phyloP scores from a whole-genome alignment of 257 asterid species.

The Lycium barbarum region DNA sequence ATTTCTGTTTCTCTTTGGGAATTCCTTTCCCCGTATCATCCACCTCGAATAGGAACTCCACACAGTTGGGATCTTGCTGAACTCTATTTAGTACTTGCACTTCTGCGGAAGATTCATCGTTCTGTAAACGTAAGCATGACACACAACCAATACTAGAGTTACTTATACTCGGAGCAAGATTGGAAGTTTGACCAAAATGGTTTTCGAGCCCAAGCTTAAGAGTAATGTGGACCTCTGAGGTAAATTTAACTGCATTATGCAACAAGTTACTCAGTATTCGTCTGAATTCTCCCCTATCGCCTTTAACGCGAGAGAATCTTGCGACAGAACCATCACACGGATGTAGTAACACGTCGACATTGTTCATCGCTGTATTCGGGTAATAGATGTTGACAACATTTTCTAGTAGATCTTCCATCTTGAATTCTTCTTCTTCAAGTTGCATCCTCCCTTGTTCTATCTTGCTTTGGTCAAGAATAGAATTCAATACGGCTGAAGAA shows the following conservation, averaged over 20 bases:
- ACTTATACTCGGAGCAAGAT: conserved; percentile 38
- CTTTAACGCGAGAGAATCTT: conserved; percentile 50
- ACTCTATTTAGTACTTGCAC: conserved; percentile 36
- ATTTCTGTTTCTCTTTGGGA: conserved; percentile 53
- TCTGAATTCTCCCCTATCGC: conserved; percentile 66
- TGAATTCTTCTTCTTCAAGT: conserved; percentile 66
- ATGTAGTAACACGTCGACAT: conserved; percentile 72
- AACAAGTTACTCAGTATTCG: conserved; percentile 67
- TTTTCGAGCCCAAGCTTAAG: conserved; percentile 71
- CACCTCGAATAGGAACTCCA: conserved; percentile 71
- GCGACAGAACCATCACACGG: conserved; percentile 58
- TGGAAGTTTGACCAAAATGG: conserved; percentile 35
- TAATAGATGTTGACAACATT: conserved; percentile 67
- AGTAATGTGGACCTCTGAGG: conserved; percentile 63
- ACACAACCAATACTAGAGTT: conserved; percentile 34
- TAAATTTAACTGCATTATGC: conserved; percentile 80
- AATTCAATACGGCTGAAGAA: conserved; percentile 58
- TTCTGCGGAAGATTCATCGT: conserved; percentile 31
- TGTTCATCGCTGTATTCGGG: conserved; percentile 59
- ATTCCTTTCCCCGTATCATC: conserved; percentile 51
- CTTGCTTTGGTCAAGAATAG: conserved; percentile 75
- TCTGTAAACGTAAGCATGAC: conserved; percentile 39
- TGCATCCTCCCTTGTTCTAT: conserved; percentile 67
- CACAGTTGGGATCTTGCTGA: conserved; percentile 46
- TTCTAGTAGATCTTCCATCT: conserved; percentile 59